Percentiles rank a stretch among this genome's conserved stretches.
These are phyloP conservation scores for Aspergillus cavernicola DNA, from an alignment of 495 filamentous ascomycete genomes.

Conservation along the genomic window DNA sequence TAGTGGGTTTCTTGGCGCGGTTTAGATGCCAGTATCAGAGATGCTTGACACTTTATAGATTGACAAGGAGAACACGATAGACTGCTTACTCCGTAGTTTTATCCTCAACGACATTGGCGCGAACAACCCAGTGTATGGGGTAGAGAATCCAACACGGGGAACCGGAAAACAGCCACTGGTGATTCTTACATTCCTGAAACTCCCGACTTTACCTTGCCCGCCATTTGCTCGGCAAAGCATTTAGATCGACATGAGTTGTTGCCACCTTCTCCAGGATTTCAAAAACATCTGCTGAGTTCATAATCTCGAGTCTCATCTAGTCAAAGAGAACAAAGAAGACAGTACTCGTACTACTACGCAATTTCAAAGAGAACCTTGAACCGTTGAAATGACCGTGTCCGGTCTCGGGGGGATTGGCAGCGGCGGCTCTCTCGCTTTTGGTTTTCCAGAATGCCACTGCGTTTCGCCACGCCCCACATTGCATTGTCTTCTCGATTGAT, in stretches of 20 bases:
- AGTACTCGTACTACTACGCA: too few relatives aligned
- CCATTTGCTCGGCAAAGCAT: slow-evolving; percentile 21
- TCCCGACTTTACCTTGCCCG: slow-evolving; percentile 27
- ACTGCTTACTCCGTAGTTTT: neutral
- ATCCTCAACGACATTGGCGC: neutral
- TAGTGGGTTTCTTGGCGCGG: too few relatives aligned
- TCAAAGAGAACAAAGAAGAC: too few relatives aligned
- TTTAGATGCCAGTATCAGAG: neutral
- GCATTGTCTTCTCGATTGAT: neutral
- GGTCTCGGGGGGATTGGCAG: slow-evolving; percentile 2
- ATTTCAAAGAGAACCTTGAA: neutral
- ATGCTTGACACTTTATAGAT: neutral
- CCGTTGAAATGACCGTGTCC: too few relatives aligned
- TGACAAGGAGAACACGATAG: neutral
- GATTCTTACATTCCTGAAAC: slow-evolving; percentile 30
- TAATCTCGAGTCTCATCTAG: too few relatives aligned
- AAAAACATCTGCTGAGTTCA: too few relatives aligned
- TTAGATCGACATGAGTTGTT: slow-evolving; percentile 6
- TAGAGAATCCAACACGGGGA: neutral
- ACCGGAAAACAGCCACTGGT: slow-evolving; percentile 24
- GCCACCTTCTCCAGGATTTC: slow-evolving; percentile 26
- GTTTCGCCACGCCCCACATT: slow-evolving; percentile 36
- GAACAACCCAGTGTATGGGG: neutral
- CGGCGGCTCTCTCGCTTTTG: slow-evolving; percentile 8
- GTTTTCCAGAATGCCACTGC: slow-evolving; percentile 28